Evolutionary conservation across 2,329 filamentous ascomycete genomes (phyloP), one percentile per base, ranked within the genome.

Genomic region (Alternaria solani): DNA sequence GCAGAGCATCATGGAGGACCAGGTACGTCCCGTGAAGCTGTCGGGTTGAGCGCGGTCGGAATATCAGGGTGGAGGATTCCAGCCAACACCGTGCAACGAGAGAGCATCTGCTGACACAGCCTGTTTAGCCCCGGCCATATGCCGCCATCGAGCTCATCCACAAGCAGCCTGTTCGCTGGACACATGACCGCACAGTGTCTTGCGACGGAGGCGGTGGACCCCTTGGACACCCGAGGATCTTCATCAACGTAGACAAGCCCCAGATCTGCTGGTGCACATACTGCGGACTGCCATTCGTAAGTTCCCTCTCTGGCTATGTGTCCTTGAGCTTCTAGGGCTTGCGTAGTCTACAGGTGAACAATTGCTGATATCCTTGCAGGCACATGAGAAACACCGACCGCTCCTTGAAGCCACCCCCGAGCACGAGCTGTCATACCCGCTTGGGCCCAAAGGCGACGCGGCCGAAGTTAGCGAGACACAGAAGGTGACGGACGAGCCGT

Each of bases 191-290:
- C 63, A 81, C 91, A 49, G 94, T 96, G 52, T 89, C 89, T 44
- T 99, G 95, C 78, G 94, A 98, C 74, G 95, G 95, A 59, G 95
- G 94, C 60, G 94, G 94, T 69, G 95, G 94, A 46, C 90, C 94
- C 32, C 83, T 92, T 56, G 95, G 95, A 43, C 95, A 99, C 80
- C 95, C 95, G 51, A 88, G 88, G 75, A 91, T 99, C 81, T 99
- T 93, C 80, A 99, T 99, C 87, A 99, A 99, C 82, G 90, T 91
- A 68, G 95, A 99, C 82, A 98, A 97, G 86, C 92, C 95, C 43
- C 89, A 98, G 84, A 97, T 99, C 73, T 88, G 88, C 80, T 84
- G 85, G 78, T 99, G 95, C 85, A 90, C 87, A 75, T 99, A 99
- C 84, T 99, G 95, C 78, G 95, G 95, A 54, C 79, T 95, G 68